phyloP scores from a whole-genome alignment of 2,329 filamentous ascomycete genomes.

The Pestalotiopsis sp. region DNA sequence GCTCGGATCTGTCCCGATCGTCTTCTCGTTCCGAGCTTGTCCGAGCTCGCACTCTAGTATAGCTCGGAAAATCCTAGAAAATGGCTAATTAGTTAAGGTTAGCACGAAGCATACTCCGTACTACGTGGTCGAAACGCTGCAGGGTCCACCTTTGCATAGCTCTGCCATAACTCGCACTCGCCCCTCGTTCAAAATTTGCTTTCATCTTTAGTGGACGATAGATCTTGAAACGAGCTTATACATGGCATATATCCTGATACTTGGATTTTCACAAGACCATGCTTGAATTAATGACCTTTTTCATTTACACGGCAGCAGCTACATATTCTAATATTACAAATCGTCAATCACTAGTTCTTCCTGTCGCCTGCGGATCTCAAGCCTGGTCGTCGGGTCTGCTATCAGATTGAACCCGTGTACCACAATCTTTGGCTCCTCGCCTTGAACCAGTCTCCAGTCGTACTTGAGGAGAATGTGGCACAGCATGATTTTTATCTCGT shows the following conservation, averaged over 20 bases:
- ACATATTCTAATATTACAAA: not conserved
- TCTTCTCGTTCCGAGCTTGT: not conserved
- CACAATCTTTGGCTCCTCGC: conserved; percentile 18
- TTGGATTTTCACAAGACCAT: no score
- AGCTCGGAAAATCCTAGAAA: no score
- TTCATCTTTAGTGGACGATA: no score
- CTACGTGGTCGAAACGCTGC: no score
- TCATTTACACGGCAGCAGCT: not conserved
- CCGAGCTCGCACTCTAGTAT: not conserved
- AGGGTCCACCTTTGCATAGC: no score
- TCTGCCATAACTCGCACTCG: no score
- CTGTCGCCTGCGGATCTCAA: conserved; percentile 29
- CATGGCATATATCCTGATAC: no score
- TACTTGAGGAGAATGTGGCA: conserved; percentile 33
- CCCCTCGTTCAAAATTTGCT: no score
- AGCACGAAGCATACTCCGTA: no score
- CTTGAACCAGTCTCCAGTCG: conserved; percentile 32
- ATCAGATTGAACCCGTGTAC: conserved; percentile 14
- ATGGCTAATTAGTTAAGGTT: no score
- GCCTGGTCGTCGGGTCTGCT: conserved; percentile 19
- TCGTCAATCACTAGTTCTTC: conserved; percentile 31
- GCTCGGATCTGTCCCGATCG: not conserved
- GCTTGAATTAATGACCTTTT: not conserved
- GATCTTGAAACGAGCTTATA: no score
- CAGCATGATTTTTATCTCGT: conserved; percentile 36